Conservation (phyloP, 768 basidiomycete species). For the Agrocybe pediades region DNA sequence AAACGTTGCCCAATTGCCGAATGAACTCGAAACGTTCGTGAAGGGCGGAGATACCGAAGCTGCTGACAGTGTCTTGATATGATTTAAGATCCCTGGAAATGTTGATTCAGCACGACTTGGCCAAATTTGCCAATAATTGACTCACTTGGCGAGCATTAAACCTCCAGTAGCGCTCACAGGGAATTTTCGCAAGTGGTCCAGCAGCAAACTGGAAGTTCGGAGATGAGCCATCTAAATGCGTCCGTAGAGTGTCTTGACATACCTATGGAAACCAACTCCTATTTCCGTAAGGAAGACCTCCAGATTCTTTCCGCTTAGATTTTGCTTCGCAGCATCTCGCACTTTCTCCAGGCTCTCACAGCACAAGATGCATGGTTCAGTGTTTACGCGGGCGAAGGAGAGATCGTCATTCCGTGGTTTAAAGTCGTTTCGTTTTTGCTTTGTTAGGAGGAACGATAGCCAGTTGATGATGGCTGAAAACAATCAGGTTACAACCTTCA, state of each 20-base stretch:
- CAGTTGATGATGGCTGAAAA: conserved; percentile 68
- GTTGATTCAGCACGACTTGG: not conserved
- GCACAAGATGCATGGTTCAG: conserved; percentile 86
- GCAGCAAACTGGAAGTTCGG: conserved; percentile 60
- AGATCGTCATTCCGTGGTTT: conserved; percentile 96
- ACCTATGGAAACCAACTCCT: conserved; percentile 94
- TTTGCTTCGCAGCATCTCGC: conserved; percentile 71
- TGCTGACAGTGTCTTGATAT: conserved; percentile 88
- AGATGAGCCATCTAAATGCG: conserved; percentile 1
- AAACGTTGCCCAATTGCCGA: conserved; percentile 94
- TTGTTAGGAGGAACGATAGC: conserved; percentile 74
- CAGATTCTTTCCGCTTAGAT: conserved; percentile 88
- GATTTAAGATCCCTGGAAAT: conserved; percentile 84
- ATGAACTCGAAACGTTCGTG: conserved; percentile 98
- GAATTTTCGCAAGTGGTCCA: conserved; percentile 96
- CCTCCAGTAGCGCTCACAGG: conserved; percentile 97
- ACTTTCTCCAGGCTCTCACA: conserved; percentile 86
- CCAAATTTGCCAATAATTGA: conserved; percentile 9
- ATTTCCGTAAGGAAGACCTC: conserved; percentile 93
- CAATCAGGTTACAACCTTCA: conserved; percentile 6
- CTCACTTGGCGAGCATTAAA: conserved; percentile 95
- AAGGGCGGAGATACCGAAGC: conserved; percentile 82
- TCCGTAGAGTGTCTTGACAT: conserved; percentile 4
- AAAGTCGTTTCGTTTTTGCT: conserved; percentile 96
- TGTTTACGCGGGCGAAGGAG: conserved; percentile 92